These are phyloP conservation scores for Dipteronia dyeriana DNA, from an alignment of 345 rosid genomes.

Conservation along the genomic window DNA sequence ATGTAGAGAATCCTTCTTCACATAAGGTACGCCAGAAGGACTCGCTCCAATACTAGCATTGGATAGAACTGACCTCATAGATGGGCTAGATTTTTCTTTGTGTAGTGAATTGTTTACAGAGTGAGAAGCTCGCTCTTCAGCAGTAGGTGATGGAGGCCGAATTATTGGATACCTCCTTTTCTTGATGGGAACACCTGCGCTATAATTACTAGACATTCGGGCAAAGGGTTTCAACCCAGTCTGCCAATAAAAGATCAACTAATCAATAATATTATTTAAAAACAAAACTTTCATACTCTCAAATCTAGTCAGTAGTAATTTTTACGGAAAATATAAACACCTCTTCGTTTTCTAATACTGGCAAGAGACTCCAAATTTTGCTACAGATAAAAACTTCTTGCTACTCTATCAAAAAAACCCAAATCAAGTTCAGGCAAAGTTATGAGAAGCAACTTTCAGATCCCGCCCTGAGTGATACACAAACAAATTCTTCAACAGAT, in stretches of 20 bases:
- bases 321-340: slow-evolving; percentile 34
- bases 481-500: background rate
- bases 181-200: slow-evolving; percentile 77
- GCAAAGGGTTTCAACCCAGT: slow-evolving; percentile 45
- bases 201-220: slow-evolving; percentile 52
- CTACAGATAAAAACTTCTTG: slow-evolving; percentile 20
- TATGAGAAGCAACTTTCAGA: background rate
- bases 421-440: background rate
- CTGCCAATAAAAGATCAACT: slow-evolving; percentile 44
- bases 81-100: slow-evolving; percentile 24
- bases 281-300: slow-evolving; percentile 11
- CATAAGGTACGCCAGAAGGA: slow-evolving; percentile 32
- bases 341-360: slow-evolving; percentile 58
- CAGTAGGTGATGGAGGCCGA: slow-evolving; percentile 42
- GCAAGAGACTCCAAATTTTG: slow-evolving; percentile 35
- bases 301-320: slow-evolving; percentile 16
- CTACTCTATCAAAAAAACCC: slow-evolving; percentile 16
- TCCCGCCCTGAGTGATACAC: background rate
- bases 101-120: slow-evolving; percentile 23
- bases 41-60: slow-evolving; percentile 29
- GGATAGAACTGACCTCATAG: slow-evolving; percentile 31
- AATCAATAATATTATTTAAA: slow-evolving; percentile 23
- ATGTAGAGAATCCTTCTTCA: slow-evolving; percentile 9
- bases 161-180: slow-evolving; percentile 66
- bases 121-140: slow-evolving; percentile 33